Evolutionary conservation across 192 early-diverging fungal genomes (phyloP), one percentile per base, ranked within the genome.

Genomic region (Pilaira anomala): DNA sequence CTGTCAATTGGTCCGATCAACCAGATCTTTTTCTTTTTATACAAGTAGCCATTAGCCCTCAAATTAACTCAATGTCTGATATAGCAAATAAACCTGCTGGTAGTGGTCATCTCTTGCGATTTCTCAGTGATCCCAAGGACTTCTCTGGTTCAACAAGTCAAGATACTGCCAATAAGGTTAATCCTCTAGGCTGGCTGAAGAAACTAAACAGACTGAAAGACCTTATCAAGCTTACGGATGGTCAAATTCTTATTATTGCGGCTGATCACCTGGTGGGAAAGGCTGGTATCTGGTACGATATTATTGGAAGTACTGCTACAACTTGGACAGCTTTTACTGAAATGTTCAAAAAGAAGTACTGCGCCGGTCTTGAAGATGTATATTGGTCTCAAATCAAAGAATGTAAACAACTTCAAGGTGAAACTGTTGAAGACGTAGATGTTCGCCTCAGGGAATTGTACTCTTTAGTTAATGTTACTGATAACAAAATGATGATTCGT

Each of bases 381-480:
- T 48, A 45, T 21, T 48, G 59, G 44, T 3, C 22, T 7, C 33
- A 61, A 18, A 26, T 61, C 2, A 6, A 46, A 7, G 36, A 36
- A 2, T 18, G 24, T 1, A 48, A 45, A 29, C 59, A 61, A 48
- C 6, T 8, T 0, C 1, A 14, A 3, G 16, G 12, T 33, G 44
- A 61, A 30, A 28, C 59, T 7, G 59, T 36, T 14, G 44, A 61
- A 19, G 44, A 61, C 18, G 8, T 61, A 4, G 14, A 25, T 12
- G 22, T 48, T 19, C 30, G 44, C 14, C 25, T 61, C 3, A 1
- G 58, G 2, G 58, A 60, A 6, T 16, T 61, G 0, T 61, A 46
- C 14, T 24, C 26, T 0, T 24, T 61, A 3, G 9, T 61, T 0
- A 46, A 29, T 2, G 12, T 33, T 1, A n/a, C 9, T 1, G 40